Evolutionary conservation across 164 flowering plant species (phyloP).

Genomic region (Kingdonia uniflora): DNA sequence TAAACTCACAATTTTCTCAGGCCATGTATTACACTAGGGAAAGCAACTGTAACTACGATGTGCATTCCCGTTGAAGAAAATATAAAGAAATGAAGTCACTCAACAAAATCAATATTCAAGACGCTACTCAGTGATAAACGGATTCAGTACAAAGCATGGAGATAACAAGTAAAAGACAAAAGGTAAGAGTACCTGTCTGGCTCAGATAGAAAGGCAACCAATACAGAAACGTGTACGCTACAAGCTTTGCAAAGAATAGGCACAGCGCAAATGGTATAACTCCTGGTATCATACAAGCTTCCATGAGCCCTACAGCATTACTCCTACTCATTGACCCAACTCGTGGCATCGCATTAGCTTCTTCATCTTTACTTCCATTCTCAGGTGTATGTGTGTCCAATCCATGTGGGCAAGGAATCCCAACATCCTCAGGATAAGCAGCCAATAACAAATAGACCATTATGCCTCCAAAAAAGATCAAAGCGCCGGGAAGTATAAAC

Average conservation of each 20-base stretch:
- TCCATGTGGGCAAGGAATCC: slow-evolving; percentile 32
- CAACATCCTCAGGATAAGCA: slow-evolving; percentile 85
- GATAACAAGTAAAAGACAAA: too few species aligned
- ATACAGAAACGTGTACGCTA: slow-evolving; percentile 90
- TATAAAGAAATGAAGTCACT: too few species aligned
- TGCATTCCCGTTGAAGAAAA: too few species aligned
- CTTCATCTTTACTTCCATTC: slow-evolving; percentile 29
- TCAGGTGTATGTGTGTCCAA: slow-evolving; percentile 2
- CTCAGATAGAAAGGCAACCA: slow-evolving; percentile 93
- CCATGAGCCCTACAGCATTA: slow-evolving; percentile 49
- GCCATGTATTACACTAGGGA: too few species aligned
- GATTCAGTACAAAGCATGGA: too few species aligned
- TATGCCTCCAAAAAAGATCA: slow-evolving; percentile 55
- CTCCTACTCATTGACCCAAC: slow-evolving; percentile 25
- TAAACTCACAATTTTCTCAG: too few species aligned
- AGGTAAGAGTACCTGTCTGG: slow-evolving; percentile 55
- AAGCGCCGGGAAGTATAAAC: slow-evolving; percentile 68
- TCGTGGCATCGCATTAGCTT: slow-evolving; percentile 10
- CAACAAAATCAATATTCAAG: too few species aligned
- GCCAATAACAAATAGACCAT: slow-evolving; percentile 67
- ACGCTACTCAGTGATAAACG: too few species aligned
- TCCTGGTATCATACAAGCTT: slow-evolving; percentile 83
- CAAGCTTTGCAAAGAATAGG: slow-evolving; percentile 88
- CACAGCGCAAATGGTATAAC: slow-evolving; percentile 86
- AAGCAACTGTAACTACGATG: too few species aligned